These are phyloP conservation scores for Paramecium caudatum DNA, from an alignment of 73 alveolate species.

Conservation along the genomic window DNA sequence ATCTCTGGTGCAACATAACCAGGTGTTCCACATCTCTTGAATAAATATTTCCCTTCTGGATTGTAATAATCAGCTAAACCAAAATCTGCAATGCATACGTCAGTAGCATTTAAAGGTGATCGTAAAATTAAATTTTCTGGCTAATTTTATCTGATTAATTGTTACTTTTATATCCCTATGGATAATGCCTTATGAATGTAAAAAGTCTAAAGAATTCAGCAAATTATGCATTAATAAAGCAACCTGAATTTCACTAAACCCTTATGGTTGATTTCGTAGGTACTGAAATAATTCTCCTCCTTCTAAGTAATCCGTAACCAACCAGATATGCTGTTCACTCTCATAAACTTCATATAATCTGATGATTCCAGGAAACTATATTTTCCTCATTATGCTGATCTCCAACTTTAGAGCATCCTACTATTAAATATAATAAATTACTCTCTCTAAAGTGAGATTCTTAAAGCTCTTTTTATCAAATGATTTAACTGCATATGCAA, in stretches of 20 bases:
- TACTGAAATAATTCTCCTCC: conserved; percentile 94
- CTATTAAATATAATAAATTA: neutral
- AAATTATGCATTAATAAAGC: conserved; percentile 52
- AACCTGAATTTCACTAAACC: conserved; percentile 58
- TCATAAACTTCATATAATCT: conserved; percentile 91
- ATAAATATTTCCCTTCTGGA: conserved; percentile 71
- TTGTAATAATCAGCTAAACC: conserved; percentile 76
- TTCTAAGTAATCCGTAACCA: conserved; percentile 85
- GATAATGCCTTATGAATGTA: conserved; percentile 77
- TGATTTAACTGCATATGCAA: conserved; percentile 71
- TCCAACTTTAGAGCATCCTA: conserved; percentile 67
- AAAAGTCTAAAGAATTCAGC: conserved; percentile 60
- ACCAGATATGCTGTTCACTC: conserved; percentile 84
- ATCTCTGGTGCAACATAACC: conserved; percentile 77
- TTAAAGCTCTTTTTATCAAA: conserved; percentile 73
- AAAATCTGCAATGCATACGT: conserved; percentile 74
- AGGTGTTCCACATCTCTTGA: conserved; percentile 78
- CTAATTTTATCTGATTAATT: conserved; percentile 61
- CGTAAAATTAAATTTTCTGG: conserved; percentile 73
- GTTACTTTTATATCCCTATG: conserved; percentile 79
- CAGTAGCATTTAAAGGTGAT: conserved; percentile 49
- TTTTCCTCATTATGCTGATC: conserved; percentile 63
- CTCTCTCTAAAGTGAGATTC: conserved; percentile 65
- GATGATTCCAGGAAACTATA: conserved; percentile 92
- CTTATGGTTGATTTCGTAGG: conserved; percentile 69